Evolutionary conservation across 768 basidiomycete species (phyloP).

Genomic region (Dacryopinax spathularia): DNA sequence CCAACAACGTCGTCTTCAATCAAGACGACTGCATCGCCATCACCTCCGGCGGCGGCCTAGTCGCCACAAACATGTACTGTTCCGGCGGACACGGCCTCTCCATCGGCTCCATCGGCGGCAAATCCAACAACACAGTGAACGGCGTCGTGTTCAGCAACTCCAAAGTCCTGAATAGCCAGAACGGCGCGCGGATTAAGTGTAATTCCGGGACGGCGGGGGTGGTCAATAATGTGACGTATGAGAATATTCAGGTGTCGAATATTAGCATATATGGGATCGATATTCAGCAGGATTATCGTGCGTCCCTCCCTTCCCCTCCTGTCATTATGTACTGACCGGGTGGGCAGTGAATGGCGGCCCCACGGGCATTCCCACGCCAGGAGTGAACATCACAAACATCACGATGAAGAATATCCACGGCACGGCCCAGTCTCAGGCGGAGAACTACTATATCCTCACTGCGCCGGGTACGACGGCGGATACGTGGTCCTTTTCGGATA

Average conservation of each 20-base stretch:
- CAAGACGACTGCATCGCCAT: constrained; percentile 13
- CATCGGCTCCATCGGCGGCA: constrained; percentile 11
- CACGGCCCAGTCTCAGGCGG: constrained; percentile 5
- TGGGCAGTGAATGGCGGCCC: constrained; percentile 11
- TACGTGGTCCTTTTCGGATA: constrained; percentile 11
- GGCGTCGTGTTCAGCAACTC: constrained; percentile 12
- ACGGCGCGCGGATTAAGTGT: constrained; percentile 12
- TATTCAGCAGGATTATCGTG: constrained; percentile 13
- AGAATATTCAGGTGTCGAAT: constrained; percentile 9
- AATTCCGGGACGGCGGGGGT: constrained; percentile 11
- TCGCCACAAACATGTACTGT: constrained; percentile 11
- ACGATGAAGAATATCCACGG: constrained; percentile 11
- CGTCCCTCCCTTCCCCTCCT: neutral
- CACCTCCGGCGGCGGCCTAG: constrained; percentile 9
- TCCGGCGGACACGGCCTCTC: constrained; percentile 11
- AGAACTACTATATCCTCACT: constrained; percentile 12
- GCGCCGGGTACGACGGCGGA: constrained; percentile 5
- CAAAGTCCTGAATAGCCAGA: constrained; percentile 11
- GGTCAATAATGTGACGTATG: constrained; percentile 11
- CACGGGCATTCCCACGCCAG: constrained; percentile 9
- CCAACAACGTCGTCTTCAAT: constrained; percentile 13
- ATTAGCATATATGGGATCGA: constrained; percentile 12
- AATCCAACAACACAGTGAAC: constrained; percentile 12
- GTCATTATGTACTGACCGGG: neutral
- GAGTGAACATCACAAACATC: constrained; percentile 13